These are phyloP conservation scores for Clausena lansium DNA, from an alignment of 345 rosid species.

Conservation along the genomic window DNA sequence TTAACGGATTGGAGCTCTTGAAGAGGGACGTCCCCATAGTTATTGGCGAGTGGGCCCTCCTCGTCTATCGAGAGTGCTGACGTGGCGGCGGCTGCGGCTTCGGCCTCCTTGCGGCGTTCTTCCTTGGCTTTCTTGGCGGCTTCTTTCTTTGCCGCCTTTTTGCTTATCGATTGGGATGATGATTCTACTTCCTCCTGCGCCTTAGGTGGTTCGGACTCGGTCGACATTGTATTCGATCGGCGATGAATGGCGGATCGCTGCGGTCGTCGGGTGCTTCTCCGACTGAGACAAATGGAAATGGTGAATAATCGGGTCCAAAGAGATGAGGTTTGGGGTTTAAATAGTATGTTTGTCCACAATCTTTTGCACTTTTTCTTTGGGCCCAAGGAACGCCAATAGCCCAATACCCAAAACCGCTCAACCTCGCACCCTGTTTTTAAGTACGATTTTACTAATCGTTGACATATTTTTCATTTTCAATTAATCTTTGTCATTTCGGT, in stretches of 20 bases:
- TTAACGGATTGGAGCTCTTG: constrained; percentile 57
- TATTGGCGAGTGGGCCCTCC: constrained; percentile 40
- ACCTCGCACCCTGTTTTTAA: no score
- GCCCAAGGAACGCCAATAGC: background rate
- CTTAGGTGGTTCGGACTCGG: background rate
- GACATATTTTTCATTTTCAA: no score
- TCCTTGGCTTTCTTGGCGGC: constrained; percentile 75
- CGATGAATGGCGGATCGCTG: no score
- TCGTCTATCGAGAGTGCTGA: constrained; percentile 30
- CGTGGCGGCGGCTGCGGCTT: constrained; percentile 33
- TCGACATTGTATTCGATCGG: background rate
- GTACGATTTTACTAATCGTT: no score
- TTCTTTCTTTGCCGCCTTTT: constrained; percentile 85
- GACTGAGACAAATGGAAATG: no score
- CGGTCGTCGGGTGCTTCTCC: no score
- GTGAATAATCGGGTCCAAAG: background rate
- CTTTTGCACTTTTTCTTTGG: background rate
- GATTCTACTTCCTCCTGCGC: constrained; percentile 24
- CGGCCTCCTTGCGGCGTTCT: constrained; percentile 64
- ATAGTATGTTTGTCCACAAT: no score
- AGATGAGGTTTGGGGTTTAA: no score
- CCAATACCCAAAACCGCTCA: no score
- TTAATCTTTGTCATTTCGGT: no score
- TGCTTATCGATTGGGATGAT: constrained; percentile 39
- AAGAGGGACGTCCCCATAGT: constrained; percentile 76